These are phyloP conservation scores for Calocera viscosa DNA, from an alignment of 768 basidiomycete genomes.

Conservation along the genomic window DNA sequence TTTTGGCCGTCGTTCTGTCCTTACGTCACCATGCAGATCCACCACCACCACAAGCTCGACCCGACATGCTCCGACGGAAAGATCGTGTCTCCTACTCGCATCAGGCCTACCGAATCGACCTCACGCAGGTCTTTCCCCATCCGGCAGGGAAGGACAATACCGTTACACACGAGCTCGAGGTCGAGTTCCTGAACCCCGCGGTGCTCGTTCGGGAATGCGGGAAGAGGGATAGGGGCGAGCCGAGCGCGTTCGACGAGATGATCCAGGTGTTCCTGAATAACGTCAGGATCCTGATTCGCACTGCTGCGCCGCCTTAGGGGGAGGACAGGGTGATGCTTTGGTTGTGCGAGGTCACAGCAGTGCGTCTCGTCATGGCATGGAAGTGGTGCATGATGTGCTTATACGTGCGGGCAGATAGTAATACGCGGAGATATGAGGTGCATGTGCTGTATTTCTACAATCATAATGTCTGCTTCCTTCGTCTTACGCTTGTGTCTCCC, in stretches of 20 bases:
- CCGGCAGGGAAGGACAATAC: neutral
- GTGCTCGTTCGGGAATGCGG: slow-evolving; percentile 58
- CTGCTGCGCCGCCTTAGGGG: slow-evolving; percentile 32
- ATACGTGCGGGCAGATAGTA: neutral
- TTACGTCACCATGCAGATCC: slow-evolving; percentile 13
- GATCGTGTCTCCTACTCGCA: slow-evolving; percentile 88
- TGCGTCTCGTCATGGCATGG: neutral
- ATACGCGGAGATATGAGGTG: no score
- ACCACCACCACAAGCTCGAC: slow-evolving; percentile 15
- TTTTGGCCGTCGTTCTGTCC: neutral
- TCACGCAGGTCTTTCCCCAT: slow-evolving; percentile 66
- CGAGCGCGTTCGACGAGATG: slow-evolving; percentile 76
- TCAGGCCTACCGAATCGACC: slow-evolving; percentile 83
- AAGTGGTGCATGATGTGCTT: no score
- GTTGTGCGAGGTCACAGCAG: neutral
- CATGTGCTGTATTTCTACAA: no score
- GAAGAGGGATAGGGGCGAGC: slow-evolving; percentile 47
- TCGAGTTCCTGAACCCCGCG: slow-evolving; percentile 63
- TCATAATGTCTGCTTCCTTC: no score
- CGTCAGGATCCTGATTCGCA: slow-evolving; percentile 74
- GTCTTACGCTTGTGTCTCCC: no score
- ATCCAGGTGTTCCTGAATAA: slow-evolving; percentile 90
- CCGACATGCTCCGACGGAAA: slow-evolving; percentile 41
- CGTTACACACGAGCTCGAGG: slow-evolving; percentile 59
- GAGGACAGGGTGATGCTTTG: neutral